phyloP scores from a whole-genome alignment of 805 yeast genomes.

The Barnettozyma californica region DNA sequence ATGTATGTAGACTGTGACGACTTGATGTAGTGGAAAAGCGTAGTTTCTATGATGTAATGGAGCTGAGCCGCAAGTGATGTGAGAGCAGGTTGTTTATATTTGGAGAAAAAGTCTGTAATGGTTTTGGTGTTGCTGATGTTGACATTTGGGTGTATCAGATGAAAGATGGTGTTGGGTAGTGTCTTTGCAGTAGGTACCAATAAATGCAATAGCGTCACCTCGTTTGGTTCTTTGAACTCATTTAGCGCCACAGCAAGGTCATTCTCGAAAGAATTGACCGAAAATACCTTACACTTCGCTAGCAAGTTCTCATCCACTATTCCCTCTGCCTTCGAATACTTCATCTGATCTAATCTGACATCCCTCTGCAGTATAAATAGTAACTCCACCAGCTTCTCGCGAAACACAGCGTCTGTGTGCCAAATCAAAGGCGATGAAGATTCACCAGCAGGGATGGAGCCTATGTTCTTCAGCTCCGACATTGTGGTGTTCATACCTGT shows the following conservation, averaged over 20 bases:
- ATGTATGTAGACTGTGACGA: constrained; percentile 9
- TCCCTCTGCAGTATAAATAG: background rate
- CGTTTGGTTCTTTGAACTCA: background rate
- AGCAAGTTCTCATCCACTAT: background rate
- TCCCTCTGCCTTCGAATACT: background rate
- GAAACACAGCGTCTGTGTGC: background rate
- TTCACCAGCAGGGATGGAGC: background rate
- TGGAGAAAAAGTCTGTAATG: background rate
- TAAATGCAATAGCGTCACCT: constrained; percentile 1
- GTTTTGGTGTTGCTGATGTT: background rate
- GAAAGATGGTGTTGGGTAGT: constrained; percentile 3
- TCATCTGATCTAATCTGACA: background rate
- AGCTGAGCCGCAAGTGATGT: background rate
- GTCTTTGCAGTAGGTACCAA: constrained; percentile 6
- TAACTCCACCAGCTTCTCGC: background rate
- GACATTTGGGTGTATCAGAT: background rate
- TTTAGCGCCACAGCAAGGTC: background rate
- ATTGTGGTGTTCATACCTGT: background rate
- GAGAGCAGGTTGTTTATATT: background rate
- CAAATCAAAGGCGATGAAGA: background rate
- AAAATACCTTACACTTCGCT: background rate
- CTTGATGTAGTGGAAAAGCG: constrained; percentile 6
- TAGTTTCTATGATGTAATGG: constrained; percentile 11
- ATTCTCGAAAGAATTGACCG: constrained; percentile 2
- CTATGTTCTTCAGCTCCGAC: background rate